Evolutionary conservation across 371 early-diverging fungal species (phyloP).

Genomic region (Haplosporangium sp.): DNA sequence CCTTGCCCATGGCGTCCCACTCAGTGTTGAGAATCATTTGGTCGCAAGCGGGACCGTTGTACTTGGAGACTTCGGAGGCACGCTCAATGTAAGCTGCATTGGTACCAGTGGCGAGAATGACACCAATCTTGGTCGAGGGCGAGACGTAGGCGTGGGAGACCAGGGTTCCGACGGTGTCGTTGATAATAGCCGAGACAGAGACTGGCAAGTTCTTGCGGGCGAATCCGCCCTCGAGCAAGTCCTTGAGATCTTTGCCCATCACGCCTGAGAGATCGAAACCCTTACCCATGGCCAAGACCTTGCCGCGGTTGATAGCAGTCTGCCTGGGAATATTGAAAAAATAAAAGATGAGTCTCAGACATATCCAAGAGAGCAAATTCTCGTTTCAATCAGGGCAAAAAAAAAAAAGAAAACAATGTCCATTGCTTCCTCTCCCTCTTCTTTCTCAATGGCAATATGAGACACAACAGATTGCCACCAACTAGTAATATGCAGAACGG

Average conservation of each 20-base stretch:
- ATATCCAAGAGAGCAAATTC: neutral
- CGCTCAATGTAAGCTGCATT: slow-evolving; percentile 93
- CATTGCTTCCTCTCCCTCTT: no score
- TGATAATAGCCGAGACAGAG: slow-evolving; percentile 84
- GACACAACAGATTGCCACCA: neutral
- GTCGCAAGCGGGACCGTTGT: slow-evolving; percentile 56
- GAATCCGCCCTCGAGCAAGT: slow-evolving; percentile 82
- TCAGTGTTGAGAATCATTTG: slow-evolving; percentile 93
- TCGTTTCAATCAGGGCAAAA: no score
- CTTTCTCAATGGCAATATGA: no score
- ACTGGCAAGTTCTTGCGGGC: slow-evolving; percentile 76
- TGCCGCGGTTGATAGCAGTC: slow-evolving; percentile 79
- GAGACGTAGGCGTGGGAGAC: slow-evolving; percentile 89
- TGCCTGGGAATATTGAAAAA: slow-evolving; percentile 60
- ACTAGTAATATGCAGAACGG: neutral
- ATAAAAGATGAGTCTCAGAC: neutral
- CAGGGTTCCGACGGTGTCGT: slow-evolving; percentile 95
- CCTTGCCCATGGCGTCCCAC: slow-evolving; percentile 82
- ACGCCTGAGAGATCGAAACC: slow-evolving; percentile 83
- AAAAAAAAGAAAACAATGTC: no score
- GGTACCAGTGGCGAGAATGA: slow-evolving; percentile 95
- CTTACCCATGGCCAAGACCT: slow-evolving; percentile 91
- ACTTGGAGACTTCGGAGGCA: slow-evolving; percentile 76
- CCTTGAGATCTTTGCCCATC: slow-evolving; percentile 85
- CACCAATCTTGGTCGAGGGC: slow-evolving; percentile 86